Conservation (phyloP, 78 protist genomes). For the Acrasis kona region DNA sequence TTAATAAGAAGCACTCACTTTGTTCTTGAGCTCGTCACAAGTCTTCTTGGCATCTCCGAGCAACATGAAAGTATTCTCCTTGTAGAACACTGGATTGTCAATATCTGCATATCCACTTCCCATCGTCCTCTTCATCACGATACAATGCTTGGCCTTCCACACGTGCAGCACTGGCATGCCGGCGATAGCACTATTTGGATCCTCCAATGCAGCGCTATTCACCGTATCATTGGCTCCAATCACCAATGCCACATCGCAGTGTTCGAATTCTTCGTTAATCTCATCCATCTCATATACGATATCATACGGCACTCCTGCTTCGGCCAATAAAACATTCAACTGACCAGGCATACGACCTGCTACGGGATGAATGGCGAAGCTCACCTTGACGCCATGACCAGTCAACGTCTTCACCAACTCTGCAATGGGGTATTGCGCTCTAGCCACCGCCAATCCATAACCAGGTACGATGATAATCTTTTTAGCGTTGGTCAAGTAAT, state of each 20-base stretch:
- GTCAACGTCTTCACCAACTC: constrained; percentile 38
- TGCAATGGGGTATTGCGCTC: constrained; percentile 80
- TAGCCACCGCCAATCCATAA: constrained; percentile 93
- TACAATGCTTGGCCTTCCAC: constrained; percentile 70
- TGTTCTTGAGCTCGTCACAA: constrained; percentile 28
- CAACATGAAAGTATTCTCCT: constrained; percentile 83
- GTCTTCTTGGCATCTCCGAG: constrained; percentile 91
- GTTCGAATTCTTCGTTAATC: constrained; percentile 71
- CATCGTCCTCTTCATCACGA: constrained; percentile 90
- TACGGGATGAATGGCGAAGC: constrained; percentile 91
- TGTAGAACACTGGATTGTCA: constrained; percentile 87
- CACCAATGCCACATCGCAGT: constrained; percentile 62
- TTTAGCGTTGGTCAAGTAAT: constrained; percentile 9
- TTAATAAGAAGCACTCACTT: background rate
- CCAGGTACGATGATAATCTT: constrained; percentile 92
- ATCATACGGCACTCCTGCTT: constrained; percentile 95
- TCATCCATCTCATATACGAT: constrained; percentile 96
- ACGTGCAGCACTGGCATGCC: constrained; percentile 94
- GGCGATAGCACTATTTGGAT: constrained; percentile 84
- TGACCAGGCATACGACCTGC: constrained; percentile 97
- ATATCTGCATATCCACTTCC: constrained; percentile 95
- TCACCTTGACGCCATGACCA: constrained; percentile 47
- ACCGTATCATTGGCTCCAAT: constrained; percentile 98
- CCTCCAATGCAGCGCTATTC: constrained; percentile 91
- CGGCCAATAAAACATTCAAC: constrained; percentile 91